A percentile compares a stretch with the other conserved stretches of the same genome.
These are phyloP conservation scores for Otatea glauca DNA, from an alignment of 176 grass and related monocot genomes.

Conservation along the genomic window DNA sequence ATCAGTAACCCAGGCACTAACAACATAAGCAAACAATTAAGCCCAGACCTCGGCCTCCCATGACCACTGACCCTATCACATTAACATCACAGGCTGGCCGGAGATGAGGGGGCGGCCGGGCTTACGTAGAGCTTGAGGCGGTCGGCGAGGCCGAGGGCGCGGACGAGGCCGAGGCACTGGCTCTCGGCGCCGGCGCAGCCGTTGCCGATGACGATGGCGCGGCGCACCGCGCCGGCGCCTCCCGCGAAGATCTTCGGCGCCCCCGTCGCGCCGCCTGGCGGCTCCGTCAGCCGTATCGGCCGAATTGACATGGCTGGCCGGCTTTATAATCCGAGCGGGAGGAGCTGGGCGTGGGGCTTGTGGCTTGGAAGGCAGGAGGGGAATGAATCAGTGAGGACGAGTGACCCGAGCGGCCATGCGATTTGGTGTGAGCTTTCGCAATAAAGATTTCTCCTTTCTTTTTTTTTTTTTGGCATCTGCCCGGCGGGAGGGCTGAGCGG, in stretches of 20 bases:
- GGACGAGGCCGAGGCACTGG: constrained; percentile 83
- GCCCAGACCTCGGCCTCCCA: background rate
- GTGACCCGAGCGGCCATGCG: background rate
- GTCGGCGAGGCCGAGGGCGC: constrained; percentile 78
- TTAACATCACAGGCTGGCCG: background rate
- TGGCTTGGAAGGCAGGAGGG: background rate
- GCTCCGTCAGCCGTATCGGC: constrained; percentile 62
- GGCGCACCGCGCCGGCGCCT: constrained; percentile 59
- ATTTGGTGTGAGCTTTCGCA: constrained; percentile 19
- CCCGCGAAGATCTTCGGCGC: constrained; percentile 80
- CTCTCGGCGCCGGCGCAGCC: constrained; percentile 81
- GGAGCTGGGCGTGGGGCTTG: background rate
- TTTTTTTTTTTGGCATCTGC: background rate
- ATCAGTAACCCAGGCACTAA: background rate
- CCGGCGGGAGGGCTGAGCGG: background rate
- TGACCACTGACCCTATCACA: background rate
- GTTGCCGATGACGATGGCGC: constrained; percentile 87
- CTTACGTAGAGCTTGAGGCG: constrained; percentile 77
- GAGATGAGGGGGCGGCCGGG: background rate
- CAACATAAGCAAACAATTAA: constrained; percentile 10
- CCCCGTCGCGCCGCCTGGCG: constrained; percentile 39
- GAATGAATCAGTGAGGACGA: constrained; percentile 24
- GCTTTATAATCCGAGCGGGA: background rate
- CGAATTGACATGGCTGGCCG: constrained; percentile 29
- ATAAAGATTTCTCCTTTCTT: background rate